These are phyloP conservation scores for Striga asiatica DNA, from an alignment of 257 asterid species.

Conservation along the genomic window DNA sequence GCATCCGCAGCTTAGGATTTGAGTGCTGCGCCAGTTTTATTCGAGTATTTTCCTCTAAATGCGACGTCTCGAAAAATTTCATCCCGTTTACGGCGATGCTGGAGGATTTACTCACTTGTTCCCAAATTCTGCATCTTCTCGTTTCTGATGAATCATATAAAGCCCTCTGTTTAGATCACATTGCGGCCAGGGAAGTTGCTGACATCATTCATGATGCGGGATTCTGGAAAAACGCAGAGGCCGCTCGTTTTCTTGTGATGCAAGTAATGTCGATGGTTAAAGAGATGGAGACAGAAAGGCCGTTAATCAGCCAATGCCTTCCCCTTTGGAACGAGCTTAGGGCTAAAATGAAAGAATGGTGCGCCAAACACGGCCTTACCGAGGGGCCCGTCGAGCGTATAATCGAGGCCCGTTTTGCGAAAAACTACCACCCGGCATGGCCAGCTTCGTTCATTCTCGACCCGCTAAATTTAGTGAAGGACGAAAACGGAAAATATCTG, in stretches of 20 bases:
- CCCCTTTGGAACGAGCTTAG: slow-evolving; percentile 64
- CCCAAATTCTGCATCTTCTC: slow-evolving; percentile 40
- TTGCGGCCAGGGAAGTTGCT: slow-evolving; percentile 34
- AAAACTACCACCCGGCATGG: slow-evolving; percentile 71
- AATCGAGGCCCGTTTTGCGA: slow-evolving; percentile 34
- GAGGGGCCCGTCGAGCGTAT: slow-evolving; percentile 43
- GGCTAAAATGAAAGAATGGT: slow-evolving; percentile 42
- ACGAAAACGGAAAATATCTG: slow-evolving; percentile 57
- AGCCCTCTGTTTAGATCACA: slow-evolving; percentile 33
- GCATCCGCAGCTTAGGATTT: slow-evolving; percentile 34
- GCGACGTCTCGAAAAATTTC: slow-evolving; percentile 30
- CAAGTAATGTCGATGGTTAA: slow-evolving; percentile 37
- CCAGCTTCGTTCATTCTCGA: slow-evolving; percentile 68
- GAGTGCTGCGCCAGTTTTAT: slow-evolving; percentile 32
- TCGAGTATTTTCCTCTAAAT: slow-evolving; percentile 38
- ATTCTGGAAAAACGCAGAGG: slow-evolving; percentile 53
- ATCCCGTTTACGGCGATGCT: slow-evolving; percentile 35
- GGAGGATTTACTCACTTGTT: slow-evolving; percentile 42
- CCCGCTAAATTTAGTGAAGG: slow-evolving; percentile 44
- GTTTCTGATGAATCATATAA: slow-evolving; percentile 48
- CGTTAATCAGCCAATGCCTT: slow-evolving; percentile 53
- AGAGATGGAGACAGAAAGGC: slow-evolving; percentile 56
- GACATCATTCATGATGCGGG: slow-evolving; percentile 36
- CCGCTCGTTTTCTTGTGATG: slow-evolving; percentile 44
- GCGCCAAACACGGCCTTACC: slow-evolving; percentile 29